Evolutionary conservation across 306 rosid genomes (phyloP), one percentile per base, ranked within the genome.

Genomic region (Corylus americana): DNA sequence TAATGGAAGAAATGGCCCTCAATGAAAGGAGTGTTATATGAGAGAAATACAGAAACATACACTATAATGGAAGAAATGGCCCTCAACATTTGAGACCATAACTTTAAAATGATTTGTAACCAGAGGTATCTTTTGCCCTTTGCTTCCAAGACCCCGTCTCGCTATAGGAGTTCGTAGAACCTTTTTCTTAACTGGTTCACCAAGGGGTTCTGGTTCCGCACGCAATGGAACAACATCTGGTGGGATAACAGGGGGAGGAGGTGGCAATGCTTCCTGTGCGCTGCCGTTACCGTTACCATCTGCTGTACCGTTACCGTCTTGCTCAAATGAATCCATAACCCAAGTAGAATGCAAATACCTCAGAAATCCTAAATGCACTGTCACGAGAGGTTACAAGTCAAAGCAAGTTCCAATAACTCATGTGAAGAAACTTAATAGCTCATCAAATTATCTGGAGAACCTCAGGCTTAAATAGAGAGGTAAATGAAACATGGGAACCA

Each of bases 21-120:
- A 11, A 47, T 76, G 80, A 49, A 11, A 49, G 45, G 7, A 42
- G 0, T 0, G 45, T 25, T 25, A 11, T 25, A 27, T 2, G 61
- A n/a, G 7, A 29, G 80, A 78, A 42, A 48, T 7, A 31, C n/a
- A 27, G 27, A 17, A 31, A 67, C 94, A 55, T 93, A 95, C 99
- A 82, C 97, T 90, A 55, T 95, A 95, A 67, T 95, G 99, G 82
- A 74, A 95, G 86, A 93, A 95, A 7, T 90, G 67, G 0, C 90
- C 97, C 0, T 91, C 90, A 11, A 42, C 77, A 79, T 82, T 95
- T 1, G 77, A 61, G 35, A 90, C 90, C 47, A 78, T 81, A 0
- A 95, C 99, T 88, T 86, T 90, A 74, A 88, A 95, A 77, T 95
- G 99, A 51, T 95, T 95, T 0, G 99, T 91, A 0, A 93, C 71